Base-by-base conservation (phyloP, 768 basidiomycete species). In the Rubroboletus pulcherrimus region DNA sequence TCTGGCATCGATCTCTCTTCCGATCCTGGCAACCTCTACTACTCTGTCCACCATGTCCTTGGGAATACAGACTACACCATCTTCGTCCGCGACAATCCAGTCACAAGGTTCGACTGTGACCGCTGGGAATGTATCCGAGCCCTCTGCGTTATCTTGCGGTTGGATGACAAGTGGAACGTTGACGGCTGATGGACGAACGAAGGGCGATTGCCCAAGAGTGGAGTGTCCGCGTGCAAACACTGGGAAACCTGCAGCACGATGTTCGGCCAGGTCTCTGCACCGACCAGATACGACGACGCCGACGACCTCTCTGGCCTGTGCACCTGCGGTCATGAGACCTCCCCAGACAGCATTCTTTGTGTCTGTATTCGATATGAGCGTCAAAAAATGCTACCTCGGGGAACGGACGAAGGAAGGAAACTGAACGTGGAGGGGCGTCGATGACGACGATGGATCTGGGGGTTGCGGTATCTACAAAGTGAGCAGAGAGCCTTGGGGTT, bases 321-420 rank as follows among this genome's bases (percentile, higher is more conserved):
- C 93, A 21, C 91, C 91, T 0, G 90, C 89, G 11, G 91, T 85
- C 92, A 93, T 92, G 47, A 92, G 82, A 19, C 93, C 93, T 24
- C 93, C 93, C 93, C 93, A 96, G 7, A 93, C 89, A 5, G 92
- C 91, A 62, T 85, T 88, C 71, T 87, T 87, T 29, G 78, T 74
- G 53, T 84, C 90, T 87, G 67, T 44, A 26, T 24, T 11, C 39
- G n/a, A 21, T 3, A 40, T 24, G 6, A 7, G n/a, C 33, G 46
- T 67, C 45, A 50, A 44, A 26, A 29, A 35, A 26, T 45, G 30
- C 38, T 40, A 39, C 38, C n/a, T 31, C 15, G 0, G 8, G 26
- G 43, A 39, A 53, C 38, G 49, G 42, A 42, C 48, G 49, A 61
- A 64, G 1, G 60, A 66, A 31, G 1, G 62, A 65, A 11, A 71